Percentiles rank a stretch among this genome's conserved stretches.
Evolutionary conservation across 139 green algal species (phyloP).

Genomic region (Haematococcus lacustris): DNA sequence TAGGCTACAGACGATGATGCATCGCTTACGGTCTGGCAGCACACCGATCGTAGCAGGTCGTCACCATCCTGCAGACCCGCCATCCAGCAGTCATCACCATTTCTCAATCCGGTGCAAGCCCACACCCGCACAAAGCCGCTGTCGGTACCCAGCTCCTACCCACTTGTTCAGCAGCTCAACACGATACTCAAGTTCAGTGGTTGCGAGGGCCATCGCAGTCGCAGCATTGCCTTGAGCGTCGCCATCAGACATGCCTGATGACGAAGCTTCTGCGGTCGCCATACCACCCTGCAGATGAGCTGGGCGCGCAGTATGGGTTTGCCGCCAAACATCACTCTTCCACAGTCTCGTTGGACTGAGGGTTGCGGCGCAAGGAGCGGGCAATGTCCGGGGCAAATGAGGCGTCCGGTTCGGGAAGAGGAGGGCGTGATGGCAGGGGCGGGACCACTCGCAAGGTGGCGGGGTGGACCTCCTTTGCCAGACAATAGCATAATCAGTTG

Average conservation of each 20-base stretch:
- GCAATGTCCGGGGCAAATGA: not conserved
- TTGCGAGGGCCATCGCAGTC: conserved; percentile 57
- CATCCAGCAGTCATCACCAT: not conserved
- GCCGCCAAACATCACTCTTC: not conserved
- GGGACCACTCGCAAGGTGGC: not conserved
- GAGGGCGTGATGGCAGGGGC: too few species aligned
- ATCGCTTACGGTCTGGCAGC: conserved; percentile 70
- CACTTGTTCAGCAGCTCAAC: conserved; percentile 90
- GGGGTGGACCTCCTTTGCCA: not conserved
- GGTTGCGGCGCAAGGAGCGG: not conserved
- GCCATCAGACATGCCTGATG: not conserved
- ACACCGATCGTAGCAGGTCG: conserved; percentile 77
- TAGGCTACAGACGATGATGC: not conserved
- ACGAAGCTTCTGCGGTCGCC: not conserved
- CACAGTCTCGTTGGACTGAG: not conserved
- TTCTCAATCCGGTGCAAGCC: too few species aligned
- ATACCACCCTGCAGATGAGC: too few species aligned
- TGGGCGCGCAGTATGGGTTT: too few species aligned
- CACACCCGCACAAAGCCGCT: too few species aligned
- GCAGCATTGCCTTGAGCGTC: not conserved
- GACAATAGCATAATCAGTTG: not conserved
- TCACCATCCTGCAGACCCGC: conserved; percentile 67
- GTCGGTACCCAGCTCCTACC: too few species aligned
- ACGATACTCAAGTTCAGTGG: conserved; percentile 88
- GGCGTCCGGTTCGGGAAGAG: not conserved